A percentile compares a stretch with the other conserved stretches of the same genome.
These are phyloP conservation scores for Diaporthe sp. DNA, from an alignment of 2,329 filamentous ascomycete species.

Conservation along the genomic window DNA sequence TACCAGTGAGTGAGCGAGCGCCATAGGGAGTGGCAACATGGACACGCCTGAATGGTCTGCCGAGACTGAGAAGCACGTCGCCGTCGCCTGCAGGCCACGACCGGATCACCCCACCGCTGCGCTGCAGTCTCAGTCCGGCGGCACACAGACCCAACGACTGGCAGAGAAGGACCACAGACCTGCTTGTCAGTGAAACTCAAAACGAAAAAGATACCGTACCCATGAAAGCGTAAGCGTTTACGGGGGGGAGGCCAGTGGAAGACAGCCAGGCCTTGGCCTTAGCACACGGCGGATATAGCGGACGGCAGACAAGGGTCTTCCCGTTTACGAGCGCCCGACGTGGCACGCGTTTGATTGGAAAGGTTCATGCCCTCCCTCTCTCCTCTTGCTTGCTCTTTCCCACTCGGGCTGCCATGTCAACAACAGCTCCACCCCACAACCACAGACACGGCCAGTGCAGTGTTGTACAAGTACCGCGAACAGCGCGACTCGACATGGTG, in stretches of 20 bases:
- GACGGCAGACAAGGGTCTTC: conserved; percentile 27
- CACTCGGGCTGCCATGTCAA: conserved; percentile 14
- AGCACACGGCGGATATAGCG: conserved; percentile 27
- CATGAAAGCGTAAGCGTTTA: conserved; percentile 13
- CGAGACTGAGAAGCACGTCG: neutral
- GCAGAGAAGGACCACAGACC: conserved; percentile 5
- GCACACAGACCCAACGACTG: neutral
- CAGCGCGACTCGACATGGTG: conserved; percentile 20
- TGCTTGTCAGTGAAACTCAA: conserved; percentile 15
- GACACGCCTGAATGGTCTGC: too few relatives aligned
- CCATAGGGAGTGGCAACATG: neutral
- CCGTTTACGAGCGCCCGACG: neutral
- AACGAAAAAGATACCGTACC: conserved; percentile 16
- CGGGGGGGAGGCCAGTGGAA: neutral
- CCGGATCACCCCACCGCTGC: neutral
- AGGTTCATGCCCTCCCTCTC: conserved; percentile 31
- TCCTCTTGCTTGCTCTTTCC: neutral
- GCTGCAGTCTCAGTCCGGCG: conserved; percentile 20
- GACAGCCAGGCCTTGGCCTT: neutral
- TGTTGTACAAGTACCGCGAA: conserved; percentile 5
- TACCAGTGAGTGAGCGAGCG: neutral
- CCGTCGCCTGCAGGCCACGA: neutral
- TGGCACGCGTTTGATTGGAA: conserved; percentile 37
- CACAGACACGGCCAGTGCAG: neutral
- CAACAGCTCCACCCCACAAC: conserved; percentile 17